These are phyloP conservation scores for Rutidosis leptorrhynchoides DNA, from an alignment of 129 eudicot species.

Conservation along the genomic window DNA sequence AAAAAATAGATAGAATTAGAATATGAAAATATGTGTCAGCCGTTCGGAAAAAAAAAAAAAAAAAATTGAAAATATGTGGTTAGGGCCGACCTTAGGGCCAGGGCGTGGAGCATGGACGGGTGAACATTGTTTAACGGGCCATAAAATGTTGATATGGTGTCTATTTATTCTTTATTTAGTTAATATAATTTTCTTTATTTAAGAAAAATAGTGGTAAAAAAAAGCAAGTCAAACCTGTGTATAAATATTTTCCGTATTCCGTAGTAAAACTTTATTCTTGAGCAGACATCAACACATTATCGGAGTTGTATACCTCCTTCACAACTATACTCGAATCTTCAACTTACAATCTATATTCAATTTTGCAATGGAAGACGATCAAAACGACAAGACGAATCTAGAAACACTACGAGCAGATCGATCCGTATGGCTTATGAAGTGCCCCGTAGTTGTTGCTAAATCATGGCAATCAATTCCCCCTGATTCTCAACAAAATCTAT, in stretches of 20 bases:
- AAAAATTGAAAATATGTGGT: too few species aligned
- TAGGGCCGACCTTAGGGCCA: too few species aligned
- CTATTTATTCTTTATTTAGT: too few species aligned
- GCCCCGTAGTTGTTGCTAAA: slow-evolving; percentile 72
- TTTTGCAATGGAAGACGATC: background rate
- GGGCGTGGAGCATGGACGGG: too few species aligned
- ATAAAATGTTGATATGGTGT: too few species aligned
- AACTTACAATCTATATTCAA: background rate
- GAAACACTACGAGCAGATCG: slow-evolving; percentile 65
- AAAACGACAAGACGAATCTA: slow-evolving; percentile 20
- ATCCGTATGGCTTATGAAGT: slow-evolving; percentile 96
- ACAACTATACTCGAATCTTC: background rate
- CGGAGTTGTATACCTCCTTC: background rate
- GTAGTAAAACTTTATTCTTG: background rate
- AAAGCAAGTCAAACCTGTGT: background rate
- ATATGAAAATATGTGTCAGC: too few species aligned
- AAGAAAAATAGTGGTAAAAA: background rate
- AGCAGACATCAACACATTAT: background rate
- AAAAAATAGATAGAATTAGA: too few species aligned
- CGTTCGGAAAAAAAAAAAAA: too few species aligned
- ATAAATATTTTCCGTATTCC: too few species aligned
- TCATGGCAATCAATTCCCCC: slow-evolving; percentile 57
- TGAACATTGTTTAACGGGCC: too few species aligned
- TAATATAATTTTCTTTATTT: too few species aligned
- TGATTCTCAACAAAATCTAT: slow-evolving; percentile 52